Evolutionary conservation across 2,329 filamentous ascomycete species (phyloP), one percentile per base, ranked within the genome.

Genomic region (Penicillium carneum): DNA sequence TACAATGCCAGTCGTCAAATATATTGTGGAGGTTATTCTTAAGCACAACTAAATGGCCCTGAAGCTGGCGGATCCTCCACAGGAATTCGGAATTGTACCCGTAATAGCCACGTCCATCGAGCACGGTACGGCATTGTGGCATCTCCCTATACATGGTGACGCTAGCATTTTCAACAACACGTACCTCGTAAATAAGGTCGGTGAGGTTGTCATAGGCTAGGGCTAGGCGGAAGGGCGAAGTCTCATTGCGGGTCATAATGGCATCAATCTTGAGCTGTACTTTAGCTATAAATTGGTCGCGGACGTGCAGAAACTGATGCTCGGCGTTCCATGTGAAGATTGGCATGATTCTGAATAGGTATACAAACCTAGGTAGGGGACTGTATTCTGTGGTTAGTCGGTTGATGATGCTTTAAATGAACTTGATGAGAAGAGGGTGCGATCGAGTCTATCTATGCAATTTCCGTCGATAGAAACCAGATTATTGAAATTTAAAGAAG

Each of bases 131-230:
- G 20, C 39, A 54, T 7, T 3, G 16, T 8, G 51, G 51, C 29
- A 45, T 26, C 18, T 34, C 38, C 5, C 7, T 12, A 6, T 14
- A 45, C 51, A 54, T 54, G 6, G 12, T 9, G 18, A 20, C 2
- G 36, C 38, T 26, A n/a, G 14, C 14, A 3, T 10, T 29, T 6
- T 46, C 29, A 18, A 54, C 5, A 9, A 36, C 29, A 33, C 11
- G n/a, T 14, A 54, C 14, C 16, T 46, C 3, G 8, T 12, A 14
- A 46, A 34, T 33, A 8, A 54, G 51, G 1, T 34, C 31, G 18
- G n/a, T 26, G 29, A 54, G 39, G 16, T 54, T 54, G 12, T 54
- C 51, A n/a, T 34, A 20, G 9, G 51, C 51, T 2, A 48, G 26
- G 10, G 45, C 29, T 20, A 55, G n/a, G 2, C 38, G 36, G 4